Evolutionary conservation across 2,329 filamentous ascomycete genomes (phyloP).

Genomic region (Aspergillus niger): DNA sequence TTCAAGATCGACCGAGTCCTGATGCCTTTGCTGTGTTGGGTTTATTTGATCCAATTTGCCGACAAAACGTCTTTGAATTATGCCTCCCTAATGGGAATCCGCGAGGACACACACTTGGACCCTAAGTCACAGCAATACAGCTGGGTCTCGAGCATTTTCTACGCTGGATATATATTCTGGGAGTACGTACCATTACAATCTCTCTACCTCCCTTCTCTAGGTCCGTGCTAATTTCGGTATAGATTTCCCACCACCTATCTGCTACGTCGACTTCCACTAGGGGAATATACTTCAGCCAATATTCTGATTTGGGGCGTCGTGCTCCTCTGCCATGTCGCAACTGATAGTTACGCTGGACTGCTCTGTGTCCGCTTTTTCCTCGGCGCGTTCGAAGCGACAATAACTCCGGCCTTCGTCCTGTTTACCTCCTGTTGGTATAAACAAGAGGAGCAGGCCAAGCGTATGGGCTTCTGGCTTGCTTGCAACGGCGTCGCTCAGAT

Average conservation of each 20-base stretch:
- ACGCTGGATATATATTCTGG: slow-evolving; percentile 46
- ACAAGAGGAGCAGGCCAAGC: slow-evolving; percentile 15
- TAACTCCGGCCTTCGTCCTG: slow-evolving; percentile 15
- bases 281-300: slow-evolving; percentile 49
- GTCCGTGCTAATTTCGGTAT: too few species aligned
- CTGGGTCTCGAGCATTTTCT: slow-evolving; percentile 48
- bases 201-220: too few species aligned
- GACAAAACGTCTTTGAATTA: slow-evolving; percentile 16
- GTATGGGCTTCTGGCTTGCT: slow-evolving; percentile 21
- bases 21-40: slow-evolving; percentile 11
- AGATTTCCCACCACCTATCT: slow-evolving; percentile 52
- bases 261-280: slow-evolving; percentile 51
- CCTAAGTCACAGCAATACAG: slow-evolving; percentile 47
- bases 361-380: slow-evolving; percentile 24
- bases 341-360: slow-evolving; percentile 23
- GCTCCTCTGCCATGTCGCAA: slow-evolving; percentile 18
- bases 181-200: slow-evolving; percentile 22
- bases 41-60: slow-evolving; percentile 7
- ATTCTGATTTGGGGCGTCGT: slow-evolving; percentile 25
- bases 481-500: slow-evolving; percentile 20
- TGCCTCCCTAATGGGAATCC: slow-evolving; percentile 22
- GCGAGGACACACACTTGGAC: slow-evolving; percentile 25
- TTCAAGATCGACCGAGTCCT: slow-evolving; percentile 5
- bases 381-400: slow-evolving; percentile 18
- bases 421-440: slow-evolving; percentile 21